Conservation (phyloP, 83 land plant species). For the Isoetes engelmannii region DNA sequence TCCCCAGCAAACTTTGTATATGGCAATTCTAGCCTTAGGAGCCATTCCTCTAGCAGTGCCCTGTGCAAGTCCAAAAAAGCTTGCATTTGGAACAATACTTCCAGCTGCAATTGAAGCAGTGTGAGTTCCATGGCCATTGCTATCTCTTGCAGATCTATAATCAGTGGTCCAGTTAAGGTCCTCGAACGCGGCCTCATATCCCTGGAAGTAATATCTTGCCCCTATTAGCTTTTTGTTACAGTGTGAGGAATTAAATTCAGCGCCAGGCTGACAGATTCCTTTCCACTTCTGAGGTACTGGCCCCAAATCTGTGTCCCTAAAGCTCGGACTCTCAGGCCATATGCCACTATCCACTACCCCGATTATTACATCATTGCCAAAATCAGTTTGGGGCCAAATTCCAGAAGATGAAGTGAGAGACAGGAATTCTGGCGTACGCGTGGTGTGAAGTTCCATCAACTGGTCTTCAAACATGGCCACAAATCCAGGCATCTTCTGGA, state of each 20-base stretch:
- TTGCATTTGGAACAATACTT: not conserved
- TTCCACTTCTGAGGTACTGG: conserved; percentile 31
- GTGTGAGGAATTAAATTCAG: conserved; percentile 21
- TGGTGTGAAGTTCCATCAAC: conserved; percentile 43
- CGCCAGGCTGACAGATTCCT: conserved; percentile 28
- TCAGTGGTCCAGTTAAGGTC: conserved; percentile 5
- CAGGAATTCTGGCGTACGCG: conserved; percentile 48
- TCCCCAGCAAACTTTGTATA: too few relatives aligned
- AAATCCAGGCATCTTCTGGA: conserved; percentile 25
- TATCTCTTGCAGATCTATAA: conserved; percentile 25
- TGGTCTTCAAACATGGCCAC: conserved; percentile 39
- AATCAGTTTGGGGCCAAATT: conserved; percentile 25
- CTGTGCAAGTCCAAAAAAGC: too few relatives aligned
- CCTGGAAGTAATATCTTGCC: conserved; percentile 30
- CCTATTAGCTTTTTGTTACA: conserved; percentile 47
- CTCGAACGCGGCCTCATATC: not conserved
- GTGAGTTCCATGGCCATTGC: conserved; percentile 41
- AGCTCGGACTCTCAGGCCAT: conserved; percentile 47
- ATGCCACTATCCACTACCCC: conserved; percentile 44
- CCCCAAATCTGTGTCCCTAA: conserved; percentile 20
- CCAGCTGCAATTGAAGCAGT: conserved; percentile 36
- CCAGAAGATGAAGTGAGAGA: conserved; percentile 22
- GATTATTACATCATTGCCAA: conserved; percentile 38
- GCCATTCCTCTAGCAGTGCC: too few relatives aligned
- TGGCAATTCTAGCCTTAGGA: too few relatives aligned